Percentiles rank a stretch among this genome's conserved stretches.
Conservation (phyloP, 805 yeast genomes). For the Danielia oregonensis region DNA sequence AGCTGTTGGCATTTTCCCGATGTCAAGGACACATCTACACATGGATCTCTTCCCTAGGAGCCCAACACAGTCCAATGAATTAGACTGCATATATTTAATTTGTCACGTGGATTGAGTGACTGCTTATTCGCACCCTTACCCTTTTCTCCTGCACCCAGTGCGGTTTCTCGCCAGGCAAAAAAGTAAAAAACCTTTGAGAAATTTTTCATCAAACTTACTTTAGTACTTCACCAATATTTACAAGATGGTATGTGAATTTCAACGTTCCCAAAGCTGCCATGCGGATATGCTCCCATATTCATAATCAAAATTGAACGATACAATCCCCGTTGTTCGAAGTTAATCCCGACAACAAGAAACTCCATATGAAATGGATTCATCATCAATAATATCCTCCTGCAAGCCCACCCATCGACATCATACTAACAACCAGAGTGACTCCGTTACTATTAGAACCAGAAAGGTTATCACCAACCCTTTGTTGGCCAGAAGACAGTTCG, state of each 20-base stretch:
- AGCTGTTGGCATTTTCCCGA: no score
- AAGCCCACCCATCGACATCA: background rate
- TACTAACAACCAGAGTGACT: constrained; percentile 75
- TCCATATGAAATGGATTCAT: background rate
- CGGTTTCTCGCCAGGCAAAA: constrained; percentile 10
- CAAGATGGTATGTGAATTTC: constrained; percentile 22
- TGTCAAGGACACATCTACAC: no score
- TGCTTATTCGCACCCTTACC: constrained; percentile 11
- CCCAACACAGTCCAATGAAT: no score
- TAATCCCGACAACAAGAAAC: background rate
- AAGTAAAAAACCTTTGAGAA: constrained; percentile 16
- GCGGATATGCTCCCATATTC: no score
- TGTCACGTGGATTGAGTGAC: constrained; percentile 17
- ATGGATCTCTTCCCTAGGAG: no score
- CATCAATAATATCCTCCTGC: background rate
- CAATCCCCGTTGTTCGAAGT: no score
- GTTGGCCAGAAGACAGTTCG: constrained; percentile 99
- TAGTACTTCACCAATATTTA: constrained; percentile 17
- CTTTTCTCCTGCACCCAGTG: constrained; percentile 14
- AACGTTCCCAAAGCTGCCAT: no score
- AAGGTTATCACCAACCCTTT: constrained; percentile 99
- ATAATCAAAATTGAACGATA: no score
- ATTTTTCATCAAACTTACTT: constrained; percentile 16
- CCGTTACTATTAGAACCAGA: constrained; percentile 99
- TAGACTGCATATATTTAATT: background rate